Conservation (phyloP, 371 early-diverging fungal species). For the Mortierella sp. region DNA sequence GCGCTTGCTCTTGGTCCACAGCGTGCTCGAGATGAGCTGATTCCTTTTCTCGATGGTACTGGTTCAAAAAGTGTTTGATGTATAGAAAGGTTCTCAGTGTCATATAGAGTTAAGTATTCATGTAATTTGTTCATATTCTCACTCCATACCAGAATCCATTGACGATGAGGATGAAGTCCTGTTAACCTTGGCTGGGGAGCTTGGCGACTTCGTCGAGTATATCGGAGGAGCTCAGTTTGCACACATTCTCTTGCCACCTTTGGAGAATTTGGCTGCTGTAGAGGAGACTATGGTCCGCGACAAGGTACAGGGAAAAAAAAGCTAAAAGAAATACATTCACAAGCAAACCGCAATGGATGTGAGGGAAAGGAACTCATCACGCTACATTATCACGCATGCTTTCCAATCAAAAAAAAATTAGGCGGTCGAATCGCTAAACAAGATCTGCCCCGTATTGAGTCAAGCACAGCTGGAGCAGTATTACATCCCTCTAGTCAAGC, state of each 20-base stretch:
- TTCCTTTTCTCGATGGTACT: conserved; percentile 97
- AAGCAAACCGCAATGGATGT: neutral
- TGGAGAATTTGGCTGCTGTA: conserved; percentile 96
- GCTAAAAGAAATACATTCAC: neutral
- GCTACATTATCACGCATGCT: too few species aligned
- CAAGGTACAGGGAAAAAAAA: conserved; percentile 73
- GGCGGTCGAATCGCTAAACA: conserved; percentile 94
- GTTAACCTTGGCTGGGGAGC: conserved; percentile 91
- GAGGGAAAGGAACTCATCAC: conserved; percentile 3
- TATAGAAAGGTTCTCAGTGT: neutral
- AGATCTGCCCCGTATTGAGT: conserved; percentile 79
- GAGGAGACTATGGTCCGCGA: conserved; percentile 98
- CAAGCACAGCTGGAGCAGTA: conserved; percentile 86
- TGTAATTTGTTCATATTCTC: neutral
- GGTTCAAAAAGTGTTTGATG: neutral
- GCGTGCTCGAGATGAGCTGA: conserved; percentile 94
- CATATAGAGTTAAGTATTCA: neutral
- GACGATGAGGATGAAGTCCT: conserved; percentile 98
- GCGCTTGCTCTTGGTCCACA: conserved; percentile 97
- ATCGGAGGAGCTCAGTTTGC: conserved; percentile 92
- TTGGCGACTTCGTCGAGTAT: conserved; percentile 91
- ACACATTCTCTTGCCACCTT: conserved; percentile 87
- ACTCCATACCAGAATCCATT: conserved; percentile 85
- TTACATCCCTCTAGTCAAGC: conserved; percentile 91
- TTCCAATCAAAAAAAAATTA: conserved; percentile 45